Percentiles rank a stretch among this genome's conserved stretches.
phyloP scores from a whole-genome alignment of 164 flowering plant genomes.

The grape (Vitis vinifera) region ASM3070453v1 NC_081808.1:3635501-3636000 shows the following conservation, averaged over 20 bases:
- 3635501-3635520: too few species aligned
- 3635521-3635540: too few species aligned
- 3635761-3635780: background rate
- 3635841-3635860: slow-evolving; percentile 17
- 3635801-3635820: background rate
- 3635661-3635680: slow-evolving; percentile 22
- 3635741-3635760: slow-evolving; percentile 46
- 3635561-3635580: too few species aligned
- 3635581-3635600: too few species aligned
- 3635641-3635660: slow-evolving; percentile 4
- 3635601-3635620: too few species aligned
- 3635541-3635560: too few species aligned
- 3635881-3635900: slow-evolving; percentile 38
- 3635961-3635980: background rate
- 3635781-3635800: background rate
- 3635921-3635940: too few species aligned
- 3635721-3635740: slow-evolving; percentile 39
- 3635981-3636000: slow-evolving; percentile 41
- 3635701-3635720: slow-evolving; percentile 32
- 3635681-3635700: slow-evolving; percentile 39
- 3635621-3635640: background rate
- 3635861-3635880: slow-evolving; percentile 50
- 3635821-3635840: background rate
- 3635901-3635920: background rate
- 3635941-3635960: background rate